phyloP scores from a whole-genome alignment of 2,329 filamentous ascomycete genomes.

The Diaporthe sp. region DNA sequence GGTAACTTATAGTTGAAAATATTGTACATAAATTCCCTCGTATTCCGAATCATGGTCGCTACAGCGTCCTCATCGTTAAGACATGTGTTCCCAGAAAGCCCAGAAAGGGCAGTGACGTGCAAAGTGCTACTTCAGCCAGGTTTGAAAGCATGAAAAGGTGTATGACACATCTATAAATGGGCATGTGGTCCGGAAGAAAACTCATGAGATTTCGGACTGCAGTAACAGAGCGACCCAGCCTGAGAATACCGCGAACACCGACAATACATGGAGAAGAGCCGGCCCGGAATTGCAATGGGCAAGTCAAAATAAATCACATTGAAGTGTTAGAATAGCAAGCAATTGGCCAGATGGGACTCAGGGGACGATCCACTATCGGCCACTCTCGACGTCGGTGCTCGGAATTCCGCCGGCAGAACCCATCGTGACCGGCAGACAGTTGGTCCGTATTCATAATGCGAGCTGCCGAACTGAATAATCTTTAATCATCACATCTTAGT shows the following conservation, averaged over 20 bases:
- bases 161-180: background rate
- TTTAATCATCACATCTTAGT: too few relatives aligned
- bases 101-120: too few relatives aligned
- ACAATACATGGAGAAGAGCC: too few relatives aligned
- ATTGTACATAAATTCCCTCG: too few relatives aligned
- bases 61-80: too few relatives aligned
- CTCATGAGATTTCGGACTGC: background rate
- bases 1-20: too few relatives aligned
- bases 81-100: too few relatives aligned
- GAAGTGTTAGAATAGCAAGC: too few relatives aligned
- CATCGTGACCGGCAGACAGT: background rate
- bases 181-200: background rate
- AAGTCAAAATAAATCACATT: background rate
- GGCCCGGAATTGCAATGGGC: too few relatives aligned
- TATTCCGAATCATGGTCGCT: too few relatives aligned
- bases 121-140: too few relatives aligned
- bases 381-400: background rate
- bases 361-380: background rate
- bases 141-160: background rate
- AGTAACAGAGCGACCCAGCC: background rate
- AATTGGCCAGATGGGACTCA: background rate
- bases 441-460: background rate
- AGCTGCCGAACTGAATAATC: background rate
- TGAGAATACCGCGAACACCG: background rate
- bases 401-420: constrained; percentile 4